A percentile compares a stretch with the other conserved stretches of the same genome.
phyloP scores from a whole-genome alignment of 179 eudicot genomes.

The Silene noctiflora region DNA sequence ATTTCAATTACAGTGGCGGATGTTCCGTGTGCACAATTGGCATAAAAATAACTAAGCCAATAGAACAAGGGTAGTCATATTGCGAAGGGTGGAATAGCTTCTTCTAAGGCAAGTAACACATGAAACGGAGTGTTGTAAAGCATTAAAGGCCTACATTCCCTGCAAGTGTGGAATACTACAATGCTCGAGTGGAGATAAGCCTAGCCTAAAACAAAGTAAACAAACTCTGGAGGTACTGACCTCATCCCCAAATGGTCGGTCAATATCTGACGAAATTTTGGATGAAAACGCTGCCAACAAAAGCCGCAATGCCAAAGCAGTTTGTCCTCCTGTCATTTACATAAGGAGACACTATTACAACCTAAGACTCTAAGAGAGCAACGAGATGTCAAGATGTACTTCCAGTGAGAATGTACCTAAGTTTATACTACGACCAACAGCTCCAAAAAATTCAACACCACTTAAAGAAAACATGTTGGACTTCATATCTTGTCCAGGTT shows the following conservation, averaged over 20 bases:
- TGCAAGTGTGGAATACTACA: too few relatives aligned
- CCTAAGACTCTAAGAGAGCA: neutral
- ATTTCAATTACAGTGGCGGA: too few relatives aligned
- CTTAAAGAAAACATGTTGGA: constrained; percentile 76
- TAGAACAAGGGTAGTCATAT: too few relatives aligned
- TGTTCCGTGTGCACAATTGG: too few relatives aligned
- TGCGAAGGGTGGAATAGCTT: too few relatives aligned
- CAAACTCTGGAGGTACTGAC: constrained; percentile 26
- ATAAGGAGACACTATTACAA: neutral
- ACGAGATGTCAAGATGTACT: neutral
- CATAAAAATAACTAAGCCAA: too few relatives aligned
- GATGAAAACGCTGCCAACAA: constrained; percentile 79
- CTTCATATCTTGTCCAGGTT: constrained; percentile 40
- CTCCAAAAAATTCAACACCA: constrained; percentile 74
- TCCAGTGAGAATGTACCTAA: constrained; percentile 45
- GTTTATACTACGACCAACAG: constrained; percentile 81
- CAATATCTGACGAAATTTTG: constrained; percentile 63
- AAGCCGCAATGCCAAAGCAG: constrained; percentile 77
- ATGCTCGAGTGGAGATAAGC: too few relatives aligned
- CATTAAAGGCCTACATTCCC: too few relatives aligned
- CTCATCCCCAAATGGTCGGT: constrained; percentile 95
- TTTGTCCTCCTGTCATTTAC: constrained; percentile 70
- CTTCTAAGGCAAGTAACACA: too few relatives aligned
- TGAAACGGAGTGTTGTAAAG: too few relatives aligned
- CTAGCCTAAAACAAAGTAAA: too few relatives aligned